A percentile compares a stretch with the other conserved stretches of the same genome.
These are phyloP conservation scores for Cucumis sativus DNA, from an alignment of 306 rosid species.

Conservation along the genomic window Cucumber_9930_V3 NC_026660.2:8061001-8061500, in stretches of 20 bases:
- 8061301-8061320: background rate
- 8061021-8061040: constrained; percentile 5
- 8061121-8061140: constrained; percentile 90
- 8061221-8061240: no score
- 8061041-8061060: background rate
- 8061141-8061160: constrained; percentile 70
- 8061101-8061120: constrained; percentile 95
- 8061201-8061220: no score
- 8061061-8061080: constrained; percentile 4
- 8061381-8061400: constrained; percentile 96
- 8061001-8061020: background rate
- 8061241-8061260: no score
- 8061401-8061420: constrained; percentile 22
- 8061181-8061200: constrained; percentile 65
- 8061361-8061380: constrained; percentile 99
- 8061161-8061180: constrained; percentile 54
- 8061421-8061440: background rate
- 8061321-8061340: constrained; percentile 70
- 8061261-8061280: background rate
- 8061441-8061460: no score
- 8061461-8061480: no score
- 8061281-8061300: background rate
- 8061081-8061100: constrained; percentile 82
- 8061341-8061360: constrained; percentile 94
- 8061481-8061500: no score